Conservation (phyloP, 371 early-diverging fungal species). For the Sporodiniella umbellata region DNA sequence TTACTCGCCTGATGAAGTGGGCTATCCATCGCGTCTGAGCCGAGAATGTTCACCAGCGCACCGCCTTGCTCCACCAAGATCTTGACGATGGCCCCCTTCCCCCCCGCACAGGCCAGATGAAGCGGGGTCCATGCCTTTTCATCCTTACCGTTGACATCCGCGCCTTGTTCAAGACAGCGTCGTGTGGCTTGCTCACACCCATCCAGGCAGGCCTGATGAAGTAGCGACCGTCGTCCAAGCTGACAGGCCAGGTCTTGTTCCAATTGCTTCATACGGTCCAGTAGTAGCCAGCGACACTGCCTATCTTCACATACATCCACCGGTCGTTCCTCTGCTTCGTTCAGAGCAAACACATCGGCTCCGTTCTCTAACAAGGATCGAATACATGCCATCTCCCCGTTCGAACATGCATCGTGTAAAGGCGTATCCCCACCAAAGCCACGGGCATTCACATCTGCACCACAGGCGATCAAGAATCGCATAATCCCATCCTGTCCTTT, state of each 20-base stretch:
- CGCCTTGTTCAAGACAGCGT: conserved; percentile 56
- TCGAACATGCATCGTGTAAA: conserved; percentile 77
- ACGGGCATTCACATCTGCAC: conserved; percentile 59
- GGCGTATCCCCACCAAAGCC: conserved; percentile 72
- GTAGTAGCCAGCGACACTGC: conserved; percentile 23
- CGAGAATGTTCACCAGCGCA: conserved; percentile 57
- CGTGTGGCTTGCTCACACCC: conserved; percentile 5
- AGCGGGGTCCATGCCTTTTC: conserved; percentile 71
- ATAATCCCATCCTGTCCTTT: conserved; percentile 61
- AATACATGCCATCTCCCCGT: conserved; percentile 61
- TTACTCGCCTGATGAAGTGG: conserved; percentile 78
- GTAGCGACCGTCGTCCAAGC: conserved; percentile 21
- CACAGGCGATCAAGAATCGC: conserved; percentile 47
- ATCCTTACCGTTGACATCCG: conserved; percentile 72
- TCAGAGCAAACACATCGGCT: conserved; percentile 59
- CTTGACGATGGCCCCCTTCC: conserved; percentile 72
- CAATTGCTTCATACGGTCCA: conserved; percentile 28
- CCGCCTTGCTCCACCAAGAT: conserved; percentile 58
- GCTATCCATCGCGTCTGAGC: conserved; percentile 57
- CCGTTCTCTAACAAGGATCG: conserved; percentile 56
- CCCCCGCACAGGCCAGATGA: conserved; percentile 74
- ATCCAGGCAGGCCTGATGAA: conserved; percentile 31
- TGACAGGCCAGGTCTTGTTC: conserved; percentile 32
- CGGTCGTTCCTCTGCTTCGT: conserved; percentile 55
- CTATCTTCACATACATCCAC: conserved; percentile 49